Conservation (phyloP, 1,139 yeast genomes). For the Kodamaea anthophila region DNA sequence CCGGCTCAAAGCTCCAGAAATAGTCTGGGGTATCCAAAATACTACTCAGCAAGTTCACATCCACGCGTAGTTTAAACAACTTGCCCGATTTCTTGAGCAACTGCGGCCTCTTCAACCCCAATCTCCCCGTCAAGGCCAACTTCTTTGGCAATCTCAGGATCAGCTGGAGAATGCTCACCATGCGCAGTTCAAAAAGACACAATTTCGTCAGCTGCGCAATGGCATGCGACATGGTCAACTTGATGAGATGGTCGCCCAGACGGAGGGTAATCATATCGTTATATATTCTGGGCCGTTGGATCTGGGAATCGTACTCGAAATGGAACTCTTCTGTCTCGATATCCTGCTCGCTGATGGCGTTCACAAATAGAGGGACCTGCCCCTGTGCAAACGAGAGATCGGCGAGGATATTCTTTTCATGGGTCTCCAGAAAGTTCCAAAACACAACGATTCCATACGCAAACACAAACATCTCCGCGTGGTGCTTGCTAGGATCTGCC, state of each 20-base stretch:
- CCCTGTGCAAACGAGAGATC: constrained; percentile 77
- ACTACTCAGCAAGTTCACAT: constrained; percentile 85
- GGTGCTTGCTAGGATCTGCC: constrained; percentile 56
- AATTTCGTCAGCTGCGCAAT: constrained; percentile 94
- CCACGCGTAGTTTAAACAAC: constrained; percentile 82
- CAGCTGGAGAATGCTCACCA: constrained; percentile 77
- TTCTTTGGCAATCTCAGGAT: constrained; percentile 85
- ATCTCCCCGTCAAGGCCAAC: constrained; percentile 80
- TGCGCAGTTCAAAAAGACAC: constrained; percentile 84
- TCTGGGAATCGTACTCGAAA: constrained; percentile 78
- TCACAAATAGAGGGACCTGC: constrained; percentile 47
- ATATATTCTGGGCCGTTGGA: constrained; percentile 82
- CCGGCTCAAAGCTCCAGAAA: constrained; percentile 96
- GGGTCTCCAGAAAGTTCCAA: constrained; percentile 92
- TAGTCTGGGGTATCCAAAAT: constrained; percentile 93
- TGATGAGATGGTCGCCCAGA: constrained; percentile 87
- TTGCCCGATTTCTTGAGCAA: constrained; percentile 83
- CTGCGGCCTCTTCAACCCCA: constrained; percentile 75
- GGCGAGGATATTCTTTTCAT: constrained; percentile 88
- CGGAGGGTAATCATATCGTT: constrained; percentile 91
- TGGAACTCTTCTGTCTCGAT: constrained; percentile 94
- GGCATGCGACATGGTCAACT: constrained; percentile 91
- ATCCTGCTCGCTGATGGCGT: constrained; percentile 82
- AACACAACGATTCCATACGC: constrained; percentile 93
- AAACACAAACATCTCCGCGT: constrained; percentile 84